Evolutionary conservation across 768 basidiomycete genomes (phyloP).

Genomic region (Psilocybe subaeruginosa): DNA sequence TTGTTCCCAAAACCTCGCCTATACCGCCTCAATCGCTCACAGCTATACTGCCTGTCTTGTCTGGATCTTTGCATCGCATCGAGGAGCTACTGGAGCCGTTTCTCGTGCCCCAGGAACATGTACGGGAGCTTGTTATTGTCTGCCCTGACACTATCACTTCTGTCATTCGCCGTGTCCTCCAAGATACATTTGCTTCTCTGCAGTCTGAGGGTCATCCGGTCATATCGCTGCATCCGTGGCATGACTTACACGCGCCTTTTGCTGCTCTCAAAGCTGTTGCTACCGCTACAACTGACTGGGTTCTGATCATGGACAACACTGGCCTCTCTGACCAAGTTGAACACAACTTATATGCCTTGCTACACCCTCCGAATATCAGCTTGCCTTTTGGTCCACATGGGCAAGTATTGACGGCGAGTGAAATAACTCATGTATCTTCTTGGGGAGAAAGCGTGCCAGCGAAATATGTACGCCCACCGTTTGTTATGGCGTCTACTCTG

Average conservation of each 20-base stretch:
- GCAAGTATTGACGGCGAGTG: conserved; percentile 26
- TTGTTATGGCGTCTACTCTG: conserved; percentile 45
- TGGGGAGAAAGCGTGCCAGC: conserved; percentile 36
- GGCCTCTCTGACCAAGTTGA: conserved; percentile 40
- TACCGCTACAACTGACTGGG: conserved; percentile 47
- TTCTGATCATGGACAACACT: conserved; percentile 53
- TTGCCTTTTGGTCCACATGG: conserved; percentile 45
- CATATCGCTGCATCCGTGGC: conserved; percentile 37
- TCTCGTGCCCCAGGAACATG: conserved; percentile 31
- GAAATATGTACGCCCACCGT: conserved; percentile 62
- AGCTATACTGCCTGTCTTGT: conserved; percentile 50
- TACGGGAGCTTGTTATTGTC: conserved; percentile 51
- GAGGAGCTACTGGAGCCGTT: conserved; percentile 40
- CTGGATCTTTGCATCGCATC: conserved; percentile 34
- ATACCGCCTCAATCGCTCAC: conserved; percentile 40
- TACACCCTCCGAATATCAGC: conserved; percentile 35
- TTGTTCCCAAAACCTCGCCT: background rate
- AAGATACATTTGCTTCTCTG: conserved; percentile 28
- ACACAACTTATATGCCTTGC: conserved; percentile 38
- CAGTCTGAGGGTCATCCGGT: conserved; percentile 39
- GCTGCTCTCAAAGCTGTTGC: conserved; percentile 37
- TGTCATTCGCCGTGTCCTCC: conserved; percentile 38
- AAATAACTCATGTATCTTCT: conserved; percentile 5
- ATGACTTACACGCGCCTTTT: conserved; percentile 1
- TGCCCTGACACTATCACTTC: conserved; percentile 41